Evolutionary conservation across 139 green algal species (phyloP).

Genomic region (Chlorella sorokiniana): DNA sequence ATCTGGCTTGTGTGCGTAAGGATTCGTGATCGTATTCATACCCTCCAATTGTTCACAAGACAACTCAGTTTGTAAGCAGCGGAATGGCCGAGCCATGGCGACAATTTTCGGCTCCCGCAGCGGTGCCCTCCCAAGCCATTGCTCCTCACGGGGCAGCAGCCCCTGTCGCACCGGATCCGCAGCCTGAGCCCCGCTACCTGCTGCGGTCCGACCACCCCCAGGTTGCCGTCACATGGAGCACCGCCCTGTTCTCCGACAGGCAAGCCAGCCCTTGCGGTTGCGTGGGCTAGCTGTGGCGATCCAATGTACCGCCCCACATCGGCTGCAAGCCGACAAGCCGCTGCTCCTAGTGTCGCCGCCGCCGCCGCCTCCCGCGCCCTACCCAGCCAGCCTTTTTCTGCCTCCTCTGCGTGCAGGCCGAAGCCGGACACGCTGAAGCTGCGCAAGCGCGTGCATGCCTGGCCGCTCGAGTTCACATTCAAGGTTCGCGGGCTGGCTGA

Average conservation of each 20-base stretch:
- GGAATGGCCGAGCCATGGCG: too few relatives aligned
- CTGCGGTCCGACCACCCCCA: slow-evolving; percentile 32
- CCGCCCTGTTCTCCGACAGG: slow-evolving; percentile 27
- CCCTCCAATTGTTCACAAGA: too few relatives aligned
- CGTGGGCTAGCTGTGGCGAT: too few relatives aligned
- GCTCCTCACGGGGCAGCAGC: too few relatives aligned
- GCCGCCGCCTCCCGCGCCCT: background rate
- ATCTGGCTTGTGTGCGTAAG: too few relatives aligned
- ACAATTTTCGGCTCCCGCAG: too few relatives aligned
- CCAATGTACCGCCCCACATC: background rate
- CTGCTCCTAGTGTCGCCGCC: background rate
- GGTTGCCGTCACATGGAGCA: slow-evolving; percentile 28
- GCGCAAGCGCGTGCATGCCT: slow-evolving; percentile 37
- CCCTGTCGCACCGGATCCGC: background rate
- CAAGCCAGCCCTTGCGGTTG: too few relatives aligned
- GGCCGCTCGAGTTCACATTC: slow-evolving; percentile 40
- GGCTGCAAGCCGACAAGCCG: background rate
- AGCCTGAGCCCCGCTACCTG: background rate
- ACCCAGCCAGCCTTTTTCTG: background rate
- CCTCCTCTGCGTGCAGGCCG: background rate
- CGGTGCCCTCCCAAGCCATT: too few relatives aligned
- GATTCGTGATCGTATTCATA: too few relatives aligned
- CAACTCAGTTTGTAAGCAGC: too few relatives aligned
- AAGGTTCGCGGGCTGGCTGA: background rate
- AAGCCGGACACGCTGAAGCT: slow-evolving; percentile 44